A percentile compares a stretch with the other conserved stretches of the same genome.
Conservation (phyloP, 768 basidiomycete species). For the Sarcodon aspratus region DNA sequence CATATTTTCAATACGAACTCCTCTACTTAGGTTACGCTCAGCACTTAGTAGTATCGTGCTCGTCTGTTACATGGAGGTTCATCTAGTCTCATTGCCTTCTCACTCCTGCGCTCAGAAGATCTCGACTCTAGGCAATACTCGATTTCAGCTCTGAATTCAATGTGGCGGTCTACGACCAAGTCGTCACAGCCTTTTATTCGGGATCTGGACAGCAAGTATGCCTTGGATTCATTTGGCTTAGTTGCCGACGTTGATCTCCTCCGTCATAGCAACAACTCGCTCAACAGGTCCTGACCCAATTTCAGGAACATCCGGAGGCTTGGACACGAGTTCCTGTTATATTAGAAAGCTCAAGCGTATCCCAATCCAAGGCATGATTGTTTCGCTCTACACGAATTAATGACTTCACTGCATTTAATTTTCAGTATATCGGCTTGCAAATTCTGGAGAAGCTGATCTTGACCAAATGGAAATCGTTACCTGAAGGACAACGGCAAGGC, state of each 20-base stretch:
- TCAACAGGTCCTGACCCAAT: constrained; percentile 82
- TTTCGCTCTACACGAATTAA: not conserved
- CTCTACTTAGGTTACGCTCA: not conserved
- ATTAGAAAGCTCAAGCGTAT: constrained; percentile 65
- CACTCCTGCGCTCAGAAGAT: not conserved
- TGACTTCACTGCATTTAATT: not conserved
- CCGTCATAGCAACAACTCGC: constrained; percentile 72
- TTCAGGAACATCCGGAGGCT: constrained; percentile 91
- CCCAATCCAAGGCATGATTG: constrained; percentile 62
- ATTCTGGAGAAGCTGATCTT: constrained; percentile 88
- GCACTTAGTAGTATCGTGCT: not conserved
- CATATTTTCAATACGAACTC: not conserved
- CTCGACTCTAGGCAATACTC: constrained; percentile 50
- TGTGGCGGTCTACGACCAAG: constrained; percentile 77
- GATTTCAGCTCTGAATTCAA: constrained; percentile 85
- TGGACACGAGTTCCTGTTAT: constrained; percentile 94
- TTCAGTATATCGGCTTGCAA: constrained; percentile 84
- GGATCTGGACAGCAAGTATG: constrained; percentile 53
- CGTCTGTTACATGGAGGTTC: constrained; percentile 18
- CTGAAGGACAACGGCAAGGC: constrained; percentile 85
- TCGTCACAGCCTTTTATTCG: constrained; percentile 81
- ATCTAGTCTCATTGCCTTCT: not conserved
- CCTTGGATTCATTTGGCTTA: constrained; percentile 8
- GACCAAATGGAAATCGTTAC: constrained; percentile 88
- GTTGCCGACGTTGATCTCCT: constrained; percentile 1